Conservation (phyloP, 2,329 filamentous ascomycete genomes). For the Neonectria hederae region DNA sequence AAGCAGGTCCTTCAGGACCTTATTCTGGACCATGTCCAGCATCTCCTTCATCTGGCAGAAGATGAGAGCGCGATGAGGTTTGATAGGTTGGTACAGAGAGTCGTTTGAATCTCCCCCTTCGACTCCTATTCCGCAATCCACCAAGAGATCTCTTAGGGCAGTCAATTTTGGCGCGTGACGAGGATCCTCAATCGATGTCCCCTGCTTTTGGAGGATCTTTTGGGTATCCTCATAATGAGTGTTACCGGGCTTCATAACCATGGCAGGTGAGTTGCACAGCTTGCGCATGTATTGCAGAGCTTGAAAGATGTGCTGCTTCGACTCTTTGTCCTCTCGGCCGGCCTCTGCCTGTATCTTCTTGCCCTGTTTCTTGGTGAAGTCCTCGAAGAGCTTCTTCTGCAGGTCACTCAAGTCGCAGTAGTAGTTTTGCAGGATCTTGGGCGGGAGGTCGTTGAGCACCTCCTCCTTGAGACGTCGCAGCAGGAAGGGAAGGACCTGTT, state of each 20-base stretch:
- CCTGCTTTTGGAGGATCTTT: slow-evolving; percentile 78
- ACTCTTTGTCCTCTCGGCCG: slow-evolving; percentile 85
- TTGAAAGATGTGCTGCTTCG: slow-evolving; percentile 99
- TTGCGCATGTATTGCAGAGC: slow-evolving; percentile 99
- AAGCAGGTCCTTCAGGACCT: slow-evolving; percentile 89
- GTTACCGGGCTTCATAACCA: slow-evolving; percentile 95
- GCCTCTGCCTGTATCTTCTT: slow-evolving; percentile 88
- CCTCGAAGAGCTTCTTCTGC: slow-evolving; percentile 94
- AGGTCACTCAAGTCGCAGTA: slow-evolving; percentile 97
- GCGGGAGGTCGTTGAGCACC: slow-evolving; percentile 92
- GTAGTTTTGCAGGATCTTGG: slow-evolving; percentile 99
- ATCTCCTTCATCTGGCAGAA: slow-evolving; percentile 99
- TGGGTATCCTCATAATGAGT: slow-evolving; percentile 91
- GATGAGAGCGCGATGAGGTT: slow-evolving; percentile 92
- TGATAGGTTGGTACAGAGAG: slow-evolving; percentile 81
- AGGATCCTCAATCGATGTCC: slow-evolving; percentile 84
- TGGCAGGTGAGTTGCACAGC: slow-evolving; percentile 94
- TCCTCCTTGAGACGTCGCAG: slow-evolving; percentile 97
- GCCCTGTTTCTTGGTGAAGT: slow-evolving; percentile 93
- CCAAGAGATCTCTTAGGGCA: slow-evolving; percentile 88
- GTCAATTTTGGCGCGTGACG: slow-evolving; percentile 91
- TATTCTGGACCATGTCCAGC: slow-evolving; percentile 98
- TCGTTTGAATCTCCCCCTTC: slow-evolving; percentile 70
- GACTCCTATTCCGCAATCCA: slow-evolving; percentile 96
- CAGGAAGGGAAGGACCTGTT: slow-evolving; percentile 96